These are phyloP conservation scores for Yueomyces sinensis DNA, from an alignment of 805 yeast species.

Conservation along the genomic window DNA sequence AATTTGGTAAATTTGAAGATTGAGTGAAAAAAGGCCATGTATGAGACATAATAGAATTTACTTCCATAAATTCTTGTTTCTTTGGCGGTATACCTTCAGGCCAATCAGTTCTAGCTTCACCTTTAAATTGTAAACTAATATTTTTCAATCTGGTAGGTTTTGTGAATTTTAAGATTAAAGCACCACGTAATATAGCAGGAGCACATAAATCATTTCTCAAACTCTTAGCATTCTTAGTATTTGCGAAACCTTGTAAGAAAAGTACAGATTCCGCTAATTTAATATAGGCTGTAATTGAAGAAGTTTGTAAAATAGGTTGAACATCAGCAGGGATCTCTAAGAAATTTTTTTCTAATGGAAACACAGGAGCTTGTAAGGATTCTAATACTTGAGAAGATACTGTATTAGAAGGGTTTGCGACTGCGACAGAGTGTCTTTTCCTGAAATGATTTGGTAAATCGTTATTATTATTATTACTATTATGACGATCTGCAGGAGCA, in stretches of 20 bases:
- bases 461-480: no score
- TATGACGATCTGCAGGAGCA: no score
- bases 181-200: constrained; percentile 49
- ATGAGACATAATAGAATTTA: constrained; percentile 51
- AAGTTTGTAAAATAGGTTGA: constrained; percentile 43
- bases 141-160: constrained; percentile 60
- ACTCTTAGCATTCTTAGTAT: neutral
- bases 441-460: no score
- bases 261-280: constrained; percentile 67
- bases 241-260: constrained; percentile 68
- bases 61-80: constrained; percentile 47
- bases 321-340: constrained; percentile 23
- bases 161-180: constrained; percentile 48
- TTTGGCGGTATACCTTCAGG: constrained; percentile 95
- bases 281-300: constrained; percentile 49
- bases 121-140: constrained; percentile 46
- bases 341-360: constrained; percentile 37
- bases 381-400: neutral
- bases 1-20: neutral
- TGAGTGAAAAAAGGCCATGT: constrained; percentile 77
- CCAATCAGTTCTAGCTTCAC: constrained; percentile 74
- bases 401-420: neutral
- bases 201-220: neutral
- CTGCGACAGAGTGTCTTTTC: no score
- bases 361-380: constrained; percentile 25